Percentiles rank a stretch among this genome's conserved stretches.
These are phyloP conservation scores for Leccinum subgranulosum DNA, from an alignment of 768 basidiomycete genomes.

Conservation along the genomic window DNA sequence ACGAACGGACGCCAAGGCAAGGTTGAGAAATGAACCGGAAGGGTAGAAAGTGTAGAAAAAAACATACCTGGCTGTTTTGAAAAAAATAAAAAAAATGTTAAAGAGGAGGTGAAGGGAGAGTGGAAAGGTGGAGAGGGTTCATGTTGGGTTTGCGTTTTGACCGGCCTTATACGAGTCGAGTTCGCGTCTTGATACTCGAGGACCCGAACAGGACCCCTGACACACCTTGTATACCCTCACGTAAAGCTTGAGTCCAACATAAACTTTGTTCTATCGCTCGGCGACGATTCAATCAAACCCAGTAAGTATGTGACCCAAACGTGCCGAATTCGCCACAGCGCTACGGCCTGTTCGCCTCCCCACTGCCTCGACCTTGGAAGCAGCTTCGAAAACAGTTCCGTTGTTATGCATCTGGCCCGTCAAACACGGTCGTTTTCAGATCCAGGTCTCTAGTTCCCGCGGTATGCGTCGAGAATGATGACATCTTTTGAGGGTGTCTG, in stretches of 20 bases:
- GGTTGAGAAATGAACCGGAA: conserved; percentile 8
- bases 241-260: conserved; percentile 12
- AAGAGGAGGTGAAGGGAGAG: conserved; percentile 13
- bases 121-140: conserved; percentile 43
- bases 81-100: background rate
- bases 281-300: background rate
- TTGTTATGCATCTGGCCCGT: conserved; percentile 17
- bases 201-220: conserved; percentile 28
- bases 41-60: background rate
- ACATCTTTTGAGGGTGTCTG: too few relatives aligned
- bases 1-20: background rate
- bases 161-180: conserved; percentile 55
- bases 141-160: conserved; percentile 45
- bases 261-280: background rate
- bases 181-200: conserved; percentile 23
- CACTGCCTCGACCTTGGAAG: background rate
- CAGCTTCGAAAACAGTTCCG: background rate
- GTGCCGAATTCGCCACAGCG: conserved; percentile 1
- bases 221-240: conserved; percentile 19
- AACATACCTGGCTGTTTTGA: conserved; percentile 13
- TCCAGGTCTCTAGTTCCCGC: background rate
- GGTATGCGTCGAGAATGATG: too few relatives aligned
- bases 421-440: conserved; percentile 28
- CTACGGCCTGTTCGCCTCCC: conserved; percentile 1
- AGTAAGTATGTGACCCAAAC: background rate